Base-by-base conservation (phyloP, 2,329 filamentous ascomycete species). In the Talaromyces islandicus region DNA sequence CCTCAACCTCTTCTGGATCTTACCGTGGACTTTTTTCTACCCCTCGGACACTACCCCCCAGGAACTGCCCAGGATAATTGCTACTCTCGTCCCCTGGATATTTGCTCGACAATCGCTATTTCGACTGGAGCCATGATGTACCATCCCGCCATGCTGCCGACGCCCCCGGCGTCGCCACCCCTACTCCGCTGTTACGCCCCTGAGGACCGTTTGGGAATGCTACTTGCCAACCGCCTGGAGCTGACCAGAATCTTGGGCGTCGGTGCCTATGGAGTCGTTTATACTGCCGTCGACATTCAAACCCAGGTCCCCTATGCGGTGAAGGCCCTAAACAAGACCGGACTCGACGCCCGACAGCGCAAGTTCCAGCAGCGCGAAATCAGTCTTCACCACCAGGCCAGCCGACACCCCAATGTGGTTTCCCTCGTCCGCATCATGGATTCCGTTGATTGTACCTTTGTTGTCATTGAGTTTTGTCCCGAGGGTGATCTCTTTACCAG, bases 401-500 rank as follows among this genome's bases (percentile, higher is more conserved):
- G 91, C 66, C 87, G 87, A 63, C 94, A 99, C 74, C 87, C 88
- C 70, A 97, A 97, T 75, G 90, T 99, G 64, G 92, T 97, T 63
- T 94, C 92, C 67, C 85, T 99, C 81, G 83, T 91, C 67, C 92
- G 94, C 81, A 96, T 97, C 71, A 86, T 97, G 80, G 91, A 96
- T 76, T 88, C 90, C 70, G 82, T 85, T 63, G 92, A 97, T 75
- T 97, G 92, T 83, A 95, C 92, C 65, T 97, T 91, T 77, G 93
- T 97, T 69, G 89, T 99, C 66, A 84, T 99, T 74, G 94, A 99
- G 76, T 97, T 92, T 76, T 97, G 93, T 79, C 91, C 92, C 7
- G 94, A 97, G 75, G 94, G 94, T 71, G 94, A 99, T 74, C 79
- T 99, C 65, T 99, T 99, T 78, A 89, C 90, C 75, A 97, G 95